Percentiles rank a stretch among this genome's conserved stretches.
phyloP scores from a whole-genome alignment of 2,329 filamentous ascomycete species.

The Cladorrhinum sp. region DNA sequence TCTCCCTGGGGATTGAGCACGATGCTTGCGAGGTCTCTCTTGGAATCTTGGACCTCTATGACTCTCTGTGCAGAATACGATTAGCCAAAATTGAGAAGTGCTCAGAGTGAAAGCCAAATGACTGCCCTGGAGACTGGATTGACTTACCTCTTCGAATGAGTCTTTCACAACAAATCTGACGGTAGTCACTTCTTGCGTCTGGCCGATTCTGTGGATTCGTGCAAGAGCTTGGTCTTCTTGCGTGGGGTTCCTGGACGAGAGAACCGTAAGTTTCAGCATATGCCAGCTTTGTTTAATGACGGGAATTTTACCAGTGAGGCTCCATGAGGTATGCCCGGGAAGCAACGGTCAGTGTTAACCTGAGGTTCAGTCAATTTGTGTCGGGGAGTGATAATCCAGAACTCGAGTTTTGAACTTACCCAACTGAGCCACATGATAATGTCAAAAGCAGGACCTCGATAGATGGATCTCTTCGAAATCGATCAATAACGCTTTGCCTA shows the following conservation, averaged over 20 bases:
- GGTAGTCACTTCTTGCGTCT: constrained; percentile 29
- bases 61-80: background rate
- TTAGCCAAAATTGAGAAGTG: background rate
- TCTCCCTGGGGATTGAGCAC: background rate
- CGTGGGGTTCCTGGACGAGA: constrained; percentile 29
- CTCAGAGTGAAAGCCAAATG: background rate
- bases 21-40: background rate
- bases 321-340: constrained; percentile 49
- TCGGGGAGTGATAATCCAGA: background rate
- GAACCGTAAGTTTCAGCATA: background rate
- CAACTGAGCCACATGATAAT: constrained; percentile 50
- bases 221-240: constrained; percentile 33
- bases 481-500: constrained; percentile 38
- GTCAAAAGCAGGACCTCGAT: constrained; percentile 47
- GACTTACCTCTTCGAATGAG: constrained; percentile 31
- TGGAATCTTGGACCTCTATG: background rate
- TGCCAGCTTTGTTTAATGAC: too few relatives aligned
- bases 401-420: constrained; percentile 36
- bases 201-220: constrained; percentile 31
- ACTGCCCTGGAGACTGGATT: background rate
- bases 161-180: constrained; percentile 28
- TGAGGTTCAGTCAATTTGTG: constrained; percentile 19
- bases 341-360: constrained; percentile 46
- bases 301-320: constrained; percentile 47
- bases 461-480: constrained; percentile 38